phyloP scores from a whole-genome alignment of 805 yeast species.

The Yamadazyma phyllophila region DNA sequence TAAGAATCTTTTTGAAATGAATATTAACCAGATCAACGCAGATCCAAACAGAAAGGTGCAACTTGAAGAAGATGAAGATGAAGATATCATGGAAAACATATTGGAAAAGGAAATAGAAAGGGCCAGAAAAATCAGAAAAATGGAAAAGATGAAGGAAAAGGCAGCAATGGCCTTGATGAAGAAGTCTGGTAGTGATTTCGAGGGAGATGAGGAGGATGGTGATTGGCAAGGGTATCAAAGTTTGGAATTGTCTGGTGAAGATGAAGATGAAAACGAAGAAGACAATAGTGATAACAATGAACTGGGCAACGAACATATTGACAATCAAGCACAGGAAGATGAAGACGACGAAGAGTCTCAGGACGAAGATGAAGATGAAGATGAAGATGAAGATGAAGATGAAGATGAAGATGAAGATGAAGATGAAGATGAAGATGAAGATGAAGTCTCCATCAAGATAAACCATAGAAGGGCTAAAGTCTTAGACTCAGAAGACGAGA shows the following conservation, averaged over 20 bases:
- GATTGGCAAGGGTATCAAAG: slow-evolving; percentile 16
- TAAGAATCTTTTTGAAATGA: slow-evolving; percentile 16
- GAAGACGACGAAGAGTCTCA: slow-evolving; percentile 10
- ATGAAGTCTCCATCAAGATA: slow-evolving; percentile 15
- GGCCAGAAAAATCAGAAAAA: slow-evolving; percentile 42
- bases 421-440: slow-evolving; percentile 20
- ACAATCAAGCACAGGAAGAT: slow-evolving; percentile 17
- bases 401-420: neutral
- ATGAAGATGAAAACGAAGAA: slow-evolving; percentile 18
- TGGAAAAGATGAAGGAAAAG: slow-evolving; percentile 38
- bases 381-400: slow-evolving; percentile 14
- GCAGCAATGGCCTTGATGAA: slow-evolving; percentile 32
- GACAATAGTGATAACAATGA: slow-evolving; percentile 11
- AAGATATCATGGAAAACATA: slow-evolving; percentile 42
- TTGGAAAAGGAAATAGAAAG: slow-evolving; percentile 53
- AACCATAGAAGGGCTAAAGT: slow-evolving; percentile 10
- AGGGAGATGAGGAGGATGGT: slow-evolving; percentile 21
- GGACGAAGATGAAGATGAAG: slow-evolving; percentile 18
- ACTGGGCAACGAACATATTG: slow-evolving; percentile 15
- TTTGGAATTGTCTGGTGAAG: slow-evolving; percentile 9
- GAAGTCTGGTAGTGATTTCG: slow-evolving; percentile 7
- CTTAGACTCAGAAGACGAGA: slow-evolving; percentile 14
- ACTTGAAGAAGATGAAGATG: slow-evolving; percentile 41
- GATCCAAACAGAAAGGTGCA: slow-evolving; percentile 14
- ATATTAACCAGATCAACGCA: slow-evolving; percentile 41